Evolutionary conservation across 495 filamentous ascomycete genomes (phyloP).

Genomic region (Pseudevernia furfuracea): DNA sequence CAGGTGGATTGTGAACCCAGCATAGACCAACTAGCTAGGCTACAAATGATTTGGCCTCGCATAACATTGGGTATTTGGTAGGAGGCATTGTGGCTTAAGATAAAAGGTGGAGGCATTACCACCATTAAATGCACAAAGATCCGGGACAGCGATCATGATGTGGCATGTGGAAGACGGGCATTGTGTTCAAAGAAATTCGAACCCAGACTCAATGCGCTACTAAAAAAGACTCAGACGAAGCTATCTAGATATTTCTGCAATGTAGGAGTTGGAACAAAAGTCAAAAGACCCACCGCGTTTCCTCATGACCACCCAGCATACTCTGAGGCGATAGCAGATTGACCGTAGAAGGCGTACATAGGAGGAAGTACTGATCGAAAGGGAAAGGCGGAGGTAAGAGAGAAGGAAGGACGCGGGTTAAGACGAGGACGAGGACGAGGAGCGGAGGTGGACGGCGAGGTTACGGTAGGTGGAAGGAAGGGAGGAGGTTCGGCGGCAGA

Average conservation of each 20-base stretch:
- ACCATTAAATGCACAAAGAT: not conserved
- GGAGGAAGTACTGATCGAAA: slow-evolving; percentile 12
- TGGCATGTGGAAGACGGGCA: not conserved
- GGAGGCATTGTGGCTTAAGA: not conserved
- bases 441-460: slow-evolving; percentile 14
- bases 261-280: not conserved
- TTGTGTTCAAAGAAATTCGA: too few relatives aligned
- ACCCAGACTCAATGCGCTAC: not conserved
- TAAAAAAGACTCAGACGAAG: not conserved
- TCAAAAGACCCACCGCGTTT: not conserved
- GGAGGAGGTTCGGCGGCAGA: slow-evolving; percentile 13
- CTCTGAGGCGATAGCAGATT: not conserved
- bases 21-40: too few relatives aligned
- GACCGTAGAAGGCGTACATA: not conserved
- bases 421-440: slow-evolving; percentile 4
- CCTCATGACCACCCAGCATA: not conserved
- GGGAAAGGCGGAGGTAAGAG: slow-evolving; percentile 8
- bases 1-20: not conserved
- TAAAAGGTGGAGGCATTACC: not conserved
- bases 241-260: not conserved
- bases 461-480: slow-evolving; percentile 10
- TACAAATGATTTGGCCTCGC: too few relatives aligned
- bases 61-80: not conserved
- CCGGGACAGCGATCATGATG: not conserved
- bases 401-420: slow-evolving; percentile 7